Conservation (phyloP, 139 green algal species). For the Coccomyxa sp. region DNA sequence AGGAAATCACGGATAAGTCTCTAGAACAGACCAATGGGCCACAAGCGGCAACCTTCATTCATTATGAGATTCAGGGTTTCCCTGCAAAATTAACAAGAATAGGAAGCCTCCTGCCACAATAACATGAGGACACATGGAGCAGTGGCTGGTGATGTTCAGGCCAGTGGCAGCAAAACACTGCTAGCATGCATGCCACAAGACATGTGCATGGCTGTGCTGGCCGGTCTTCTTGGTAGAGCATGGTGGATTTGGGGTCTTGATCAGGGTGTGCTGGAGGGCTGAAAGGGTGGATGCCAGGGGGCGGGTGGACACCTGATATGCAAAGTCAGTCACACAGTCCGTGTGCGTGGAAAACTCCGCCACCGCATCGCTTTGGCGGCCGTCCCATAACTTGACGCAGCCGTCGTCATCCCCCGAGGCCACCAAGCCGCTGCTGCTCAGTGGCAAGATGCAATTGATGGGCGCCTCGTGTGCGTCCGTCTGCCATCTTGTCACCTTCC, state of each 20-base stretch:
- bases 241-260: background rate
- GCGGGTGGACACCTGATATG: background rate
- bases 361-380: constrained; percentile 32
- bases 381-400: constrained; percentile 76
- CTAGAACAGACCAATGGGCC: no score
- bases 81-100: no score
- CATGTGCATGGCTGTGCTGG: no score
- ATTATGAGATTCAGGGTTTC: no score
- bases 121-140: no score
- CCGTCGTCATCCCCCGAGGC: constrained; percentile 76
- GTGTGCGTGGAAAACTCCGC: constrained; percentile 54
- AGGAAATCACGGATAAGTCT: no score
- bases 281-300: background rate
- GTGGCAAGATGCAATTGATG: constrained; percentile 50
- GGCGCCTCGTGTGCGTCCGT: constrained; percentile 48
- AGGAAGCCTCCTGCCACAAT: no score
- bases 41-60: no score
- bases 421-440: constrained; percentile 22
- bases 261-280: background rate
- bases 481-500: constrained; percentile 25
- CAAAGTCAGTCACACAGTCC: constrained; percentile 79
- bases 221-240: background rate
- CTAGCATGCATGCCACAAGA: no score
- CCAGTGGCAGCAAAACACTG: no score
- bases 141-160: no score